Evolutionary conservation across 352 stramenopile genomes (phyloP).

Genomic region (Globisporangium takayamanum): DNA sequence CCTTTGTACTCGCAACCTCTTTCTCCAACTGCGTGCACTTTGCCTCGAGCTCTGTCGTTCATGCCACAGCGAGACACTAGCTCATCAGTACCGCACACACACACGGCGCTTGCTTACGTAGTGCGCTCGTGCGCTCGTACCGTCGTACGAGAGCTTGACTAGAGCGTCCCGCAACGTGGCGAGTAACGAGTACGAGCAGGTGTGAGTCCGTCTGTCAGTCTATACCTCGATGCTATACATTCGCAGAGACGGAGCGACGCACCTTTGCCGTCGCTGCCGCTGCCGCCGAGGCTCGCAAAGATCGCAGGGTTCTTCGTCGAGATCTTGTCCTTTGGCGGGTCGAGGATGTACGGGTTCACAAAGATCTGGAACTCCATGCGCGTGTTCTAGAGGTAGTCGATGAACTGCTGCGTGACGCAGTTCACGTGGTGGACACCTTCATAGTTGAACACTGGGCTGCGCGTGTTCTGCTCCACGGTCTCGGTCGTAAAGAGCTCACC

Average conservation of each 20-base stretch:
- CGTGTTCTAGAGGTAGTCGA: constrained; percentile 76
- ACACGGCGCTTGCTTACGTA: no score
- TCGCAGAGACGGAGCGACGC: neutral
- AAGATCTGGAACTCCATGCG: constrained; percentile 86
- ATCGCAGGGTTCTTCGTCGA: constrained; percentile 70
- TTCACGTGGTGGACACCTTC: constrained; percentile 82
- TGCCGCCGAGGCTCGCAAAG: constrained; percentile 42
- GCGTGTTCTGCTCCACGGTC: constrained; percentile 84
- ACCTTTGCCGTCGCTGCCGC: constrained; percentile 30
- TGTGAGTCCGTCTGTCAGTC: no score
- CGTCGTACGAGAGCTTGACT: constrained; percentile 42
- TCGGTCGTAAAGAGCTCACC: constrained; percentile 90
- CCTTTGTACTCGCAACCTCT: constrained; percentile 27
- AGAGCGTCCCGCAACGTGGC: neutral
- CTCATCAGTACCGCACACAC: neutral
- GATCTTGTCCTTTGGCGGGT: constrained; percentile 79
- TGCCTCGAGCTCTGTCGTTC: constrained; percentile 36
- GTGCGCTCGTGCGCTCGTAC: neutral
- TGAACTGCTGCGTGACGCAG: constrained; percentile 83
- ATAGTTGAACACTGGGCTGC: constrained; percentile 89
- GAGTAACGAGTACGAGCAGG: constrained; percentile 1
- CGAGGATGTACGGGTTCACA: constrained; percentile 86
- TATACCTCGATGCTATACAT: neutral
- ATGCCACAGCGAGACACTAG: neutral
- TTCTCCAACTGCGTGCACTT: constrained; percentile 45